Evolutionary conservation across 768 basidiomycete genomes (phyloP), one percentile per base, ranked within the genome.

Genomic region (Tricholoma hemisulphureum): DNA sequence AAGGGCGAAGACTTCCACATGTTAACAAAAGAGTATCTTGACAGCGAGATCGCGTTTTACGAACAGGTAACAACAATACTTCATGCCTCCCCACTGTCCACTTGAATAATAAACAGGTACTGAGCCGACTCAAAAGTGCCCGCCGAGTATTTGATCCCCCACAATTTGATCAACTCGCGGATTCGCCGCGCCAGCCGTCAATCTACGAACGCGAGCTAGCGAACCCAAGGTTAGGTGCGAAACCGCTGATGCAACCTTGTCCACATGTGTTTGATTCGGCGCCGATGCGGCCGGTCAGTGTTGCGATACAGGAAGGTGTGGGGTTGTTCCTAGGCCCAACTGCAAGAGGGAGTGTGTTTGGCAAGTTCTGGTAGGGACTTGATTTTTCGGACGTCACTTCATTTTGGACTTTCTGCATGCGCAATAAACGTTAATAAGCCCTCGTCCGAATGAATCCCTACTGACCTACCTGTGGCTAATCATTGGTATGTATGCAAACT

Each of bases 141-240:
- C 82, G 88, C 2, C 68, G 68, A 48, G 73, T 74, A 24, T 87
- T 87, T 63, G 80, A 85, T 23, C 63, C 74, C 2, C 77, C 81
- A 2, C 67, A 75, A 23, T 82, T 81, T 63, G 73, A 78, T 41
- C 73, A 77, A 48, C 76, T 86, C n/a, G 77, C 71, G 1, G 67
- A 69, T 2, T 73, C 78, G 2, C 76, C 88, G 3, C 78, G 87
- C 21, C 77, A 84, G 61, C 81, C 89, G 16, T 91, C 88, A 11
- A 86, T 87, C 34, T 88, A 90, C 67, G 89, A 92, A 68, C 83
- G 85, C 46, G 87, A 92, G 58, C 75, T 92, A 51, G 81, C 83
- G 58, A 80, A 78, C 53, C 80, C 85, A 21, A 78, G 79, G 21
- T 67, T 80, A 51, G 74, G 58, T 29, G 72, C 75, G 13, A 72